These are phyloP conservation scores for Laetiporus sulphureus DNA, from an alignment of 1,284 basidiomycete species.

Conservation along the genomic window DNA sequence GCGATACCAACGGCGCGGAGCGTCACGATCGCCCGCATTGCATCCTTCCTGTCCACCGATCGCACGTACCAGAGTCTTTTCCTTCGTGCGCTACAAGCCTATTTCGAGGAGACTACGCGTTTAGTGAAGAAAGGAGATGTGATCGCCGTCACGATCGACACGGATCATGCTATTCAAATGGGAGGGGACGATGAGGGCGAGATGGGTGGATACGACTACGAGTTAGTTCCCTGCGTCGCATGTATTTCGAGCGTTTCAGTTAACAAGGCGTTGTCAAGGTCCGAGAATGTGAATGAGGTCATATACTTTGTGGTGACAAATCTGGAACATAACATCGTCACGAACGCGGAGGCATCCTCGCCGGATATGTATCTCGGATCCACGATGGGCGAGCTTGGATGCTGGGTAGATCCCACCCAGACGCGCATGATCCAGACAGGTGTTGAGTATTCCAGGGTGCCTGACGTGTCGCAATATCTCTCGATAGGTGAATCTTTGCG, in stretches of 20 bases:
- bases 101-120: slow-evolving; percentile 55
- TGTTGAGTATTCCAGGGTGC: slow-evolving; percentile 62
- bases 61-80: slow-evolving; percentile 70
- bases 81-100: slow-evolving; percentile 58
- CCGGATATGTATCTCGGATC: slow-evolving; percentile 44
- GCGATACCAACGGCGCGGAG: slow-evolving; percentile 66
- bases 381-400: slow-evolving; percentile 72
- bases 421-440: slow-evolving; percentile 82
- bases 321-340: slow-evolving; percentile 57
- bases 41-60: slow-evolving; percentile 74
- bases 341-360: slow-evolving; percentile 23
- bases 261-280: too few species aligned
- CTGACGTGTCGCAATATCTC: slow-evolving; percentile 54
- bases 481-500: slow-evolving; percentile 35
- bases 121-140: slow-evolving; percentile 80
- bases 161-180: slow-evolving; percentile 33
- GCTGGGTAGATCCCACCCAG: slow-evolving; percentile 69
- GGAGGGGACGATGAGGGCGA: slow-evolving; percentile 19
- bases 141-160: slow-evolving; percentile 66
- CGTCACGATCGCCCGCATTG: slow-evolving; percentile 79
- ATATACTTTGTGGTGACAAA: slow-evolving; percentile 81
- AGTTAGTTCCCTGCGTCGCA: too few species aligned
- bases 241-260: too few species aligned
- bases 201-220: slow-evolving; percentile 23
- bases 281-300: slow-evolving; percentile 28